These are phyloP conservation scores for Mucuna pruriens DNA, from an alignment of 306 rosid genomes.

Conservation along the genomic window DNA sequence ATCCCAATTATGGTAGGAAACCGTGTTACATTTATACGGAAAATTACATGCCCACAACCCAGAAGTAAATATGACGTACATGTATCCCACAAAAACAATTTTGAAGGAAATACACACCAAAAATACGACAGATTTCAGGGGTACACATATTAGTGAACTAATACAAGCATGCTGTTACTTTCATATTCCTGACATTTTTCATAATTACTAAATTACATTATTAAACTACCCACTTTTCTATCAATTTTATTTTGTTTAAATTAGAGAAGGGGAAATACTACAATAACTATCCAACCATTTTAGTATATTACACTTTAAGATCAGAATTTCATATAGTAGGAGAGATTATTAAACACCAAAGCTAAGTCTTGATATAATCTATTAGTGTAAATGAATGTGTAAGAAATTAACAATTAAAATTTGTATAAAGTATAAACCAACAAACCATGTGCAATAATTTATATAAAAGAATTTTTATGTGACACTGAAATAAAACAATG, in stretches of 20 bases:
- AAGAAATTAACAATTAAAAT: slow-evolving; percentile 19
- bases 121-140: not conserved
- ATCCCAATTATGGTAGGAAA: slow-evolving; percentile 28
- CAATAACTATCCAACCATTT: slow-evolving; percentile 12
- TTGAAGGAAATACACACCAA: slow-evolving; percentile 18
- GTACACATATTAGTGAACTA: slow-evolving; percentile 13
- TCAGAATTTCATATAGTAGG: slow-evolving; percentile 4
- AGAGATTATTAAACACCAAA: slow-evolving; percentile 19
- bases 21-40: slow-evolving; percentile 7
- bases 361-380: slow-evolving; percentile 22
- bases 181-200: not conserved
- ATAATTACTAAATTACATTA: not conserved
- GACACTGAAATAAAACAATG: slow-evolving; percentile 7
- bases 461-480: not conserved
- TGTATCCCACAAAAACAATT: slow-evolving; percentile 10
- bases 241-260: not conserved
- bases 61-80: not conserved
- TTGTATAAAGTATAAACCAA: slow-evolving; percentile 23
- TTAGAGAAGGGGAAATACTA: slow-evolving; percentile 2
- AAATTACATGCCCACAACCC: not conserved
- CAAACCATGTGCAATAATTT: slow-evolving; percentile 13
- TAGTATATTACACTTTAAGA: not conserved
- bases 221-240: not conserved
- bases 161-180: not conserved
- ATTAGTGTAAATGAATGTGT: slow-evolving; percentile 5